These are phyloP conservation scores for Curvularia sp. DNA, from an alignment of 2,329 filamentous ascomycete species.

Conservation along the genomic window DNA sequence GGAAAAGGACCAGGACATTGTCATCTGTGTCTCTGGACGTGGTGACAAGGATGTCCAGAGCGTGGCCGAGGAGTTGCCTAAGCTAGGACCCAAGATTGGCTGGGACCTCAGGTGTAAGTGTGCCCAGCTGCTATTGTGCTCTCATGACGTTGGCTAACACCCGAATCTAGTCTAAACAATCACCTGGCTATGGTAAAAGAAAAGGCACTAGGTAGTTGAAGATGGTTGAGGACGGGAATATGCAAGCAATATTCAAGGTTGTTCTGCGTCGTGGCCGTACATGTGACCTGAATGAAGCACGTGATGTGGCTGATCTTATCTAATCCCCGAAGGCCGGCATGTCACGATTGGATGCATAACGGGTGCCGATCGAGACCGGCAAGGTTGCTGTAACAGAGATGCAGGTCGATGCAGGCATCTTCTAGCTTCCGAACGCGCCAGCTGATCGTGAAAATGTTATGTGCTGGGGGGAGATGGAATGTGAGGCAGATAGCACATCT, in stretches of 20 bases:
- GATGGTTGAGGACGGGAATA: neutral
- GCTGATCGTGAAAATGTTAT: neutral
- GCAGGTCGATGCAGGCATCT: conserved; percentile 12
- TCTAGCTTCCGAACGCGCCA: conserved; percentile 7
- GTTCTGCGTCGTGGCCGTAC: neutral
- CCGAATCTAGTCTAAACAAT: conserved; percentile 31
- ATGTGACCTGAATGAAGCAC: too few species aligned
- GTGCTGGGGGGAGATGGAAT: neutral
- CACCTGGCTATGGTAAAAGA: neutral
- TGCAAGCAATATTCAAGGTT: neutral
- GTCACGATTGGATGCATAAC: conserved; percentile 21
- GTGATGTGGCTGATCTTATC: neutral
- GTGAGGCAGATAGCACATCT: too few species aligned
- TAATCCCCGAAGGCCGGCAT: neutral
- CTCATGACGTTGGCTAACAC: conserved; percentile 25
- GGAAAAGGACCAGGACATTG: conserved; percentile 85
- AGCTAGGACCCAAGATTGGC: conserved; percentile 84
- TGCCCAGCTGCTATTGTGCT: neutral
- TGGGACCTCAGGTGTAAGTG: conserved; percentile 66
- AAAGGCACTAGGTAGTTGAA: neutral
- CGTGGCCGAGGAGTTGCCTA: conserved; percentile 91
- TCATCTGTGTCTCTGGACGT: conserved; percentile 90
- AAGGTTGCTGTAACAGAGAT: conserved; percentile 10
- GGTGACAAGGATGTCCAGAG: conserved; percentile 99
- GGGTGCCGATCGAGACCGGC: conserved; percentile 4